Evolutionary conservation across 1,284 basidiomycete species (phyloP).

Genomic region (Ustilago trichophora): DNA sequence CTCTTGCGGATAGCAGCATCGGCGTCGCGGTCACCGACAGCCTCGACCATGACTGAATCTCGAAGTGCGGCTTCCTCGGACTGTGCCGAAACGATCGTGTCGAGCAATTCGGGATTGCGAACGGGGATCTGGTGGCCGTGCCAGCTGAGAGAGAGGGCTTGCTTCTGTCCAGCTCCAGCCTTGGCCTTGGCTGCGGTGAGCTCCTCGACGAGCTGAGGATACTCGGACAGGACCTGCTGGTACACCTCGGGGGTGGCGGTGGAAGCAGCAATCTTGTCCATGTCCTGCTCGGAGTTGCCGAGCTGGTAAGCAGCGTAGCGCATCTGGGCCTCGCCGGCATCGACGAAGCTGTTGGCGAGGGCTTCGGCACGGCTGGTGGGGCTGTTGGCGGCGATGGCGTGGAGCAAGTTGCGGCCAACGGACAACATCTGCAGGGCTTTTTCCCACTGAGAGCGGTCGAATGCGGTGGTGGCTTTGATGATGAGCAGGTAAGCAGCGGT

Average conservation of each 20-base stretch:
- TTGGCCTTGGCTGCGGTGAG: conserved; percentile 68
- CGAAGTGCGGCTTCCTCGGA: conserved; percentile 72
- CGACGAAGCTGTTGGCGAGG: conserved; percentile 82
- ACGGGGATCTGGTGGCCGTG: conserved; percentile 84
- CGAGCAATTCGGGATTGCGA: conserved; percentile 89
- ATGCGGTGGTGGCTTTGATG: conserved; percentile 69
- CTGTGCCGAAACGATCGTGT: conserved; percentile 83
- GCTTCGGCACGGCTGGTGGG: conserved; percentile 88
- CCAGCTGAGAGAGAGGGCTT: conserved; percentile 76
- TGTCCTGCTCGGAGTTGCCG: conserved; percentile 74
- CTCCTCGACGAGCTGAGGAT: conserved; percentile 72
- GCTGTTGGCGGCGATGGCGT: conserved; percentile 76
- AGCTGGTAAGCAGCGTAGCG: conserved; percentile 91
- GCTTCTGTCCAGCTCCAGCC: conserved; percentile 53
- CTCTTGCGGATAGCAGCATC: conserved; percentile 14
- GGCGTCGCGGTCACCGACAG: conserved; percentile 17
- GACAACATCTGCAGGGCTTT: conserved; percentile 80
- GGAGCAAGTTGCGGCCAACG: conserved; percentile 80
- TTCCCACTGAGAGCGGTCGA: conserved; percentile 73
- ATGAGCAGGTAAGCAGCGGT: conserved; percentile 74
- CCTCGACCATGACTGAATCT: conserved; percentile 62
- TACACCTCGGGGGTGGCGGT: conserved; percentile 71
- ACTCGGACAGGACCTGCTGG: conserved; percentile 74
- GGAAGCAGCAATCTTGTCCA: conserved; percentile 80
- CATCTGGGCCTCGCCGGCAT: conserved; percentile 88